Base-by-base conservation (phyloP, 129 eudicot genomes). In the Lactuca saligna region DNA sequence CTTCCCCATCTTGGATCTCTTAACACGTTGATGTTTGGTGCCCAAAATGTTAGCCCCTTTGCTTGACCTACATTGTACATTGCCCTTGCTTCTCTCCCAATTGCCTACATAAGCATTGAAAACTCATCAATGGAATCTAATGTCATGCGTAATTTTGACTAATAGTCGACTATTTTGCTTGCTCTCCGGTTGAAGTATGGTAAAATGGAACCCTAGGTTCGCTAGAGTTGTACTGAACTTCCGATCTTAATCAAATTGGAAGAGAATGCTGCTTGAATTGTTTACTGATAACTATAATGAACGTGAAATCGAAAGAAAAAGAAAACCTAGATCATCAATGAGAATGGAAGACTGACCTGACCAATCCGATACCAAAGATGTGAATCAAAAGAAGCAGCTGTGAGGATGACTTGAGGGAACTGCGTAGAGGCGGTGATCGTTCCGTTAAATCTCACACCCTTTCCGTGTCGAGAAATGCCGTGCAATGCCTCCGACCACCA, bases 401-500 rank as follows among this genome's bases (percentile, higher is more conserved):
- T 79, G 41, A 88, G 81, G 55, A 91, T 82, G 56, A 88, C 88
- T 66, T 88, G 97, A 53, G 97, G 96, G 71, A 91, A 91, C 80
- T 75, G 80, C 0, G 96, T 91, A 57, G 96, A 88, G 17, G 80
- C 82, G 7, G 50, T 61, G 12, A 87, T 41, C 2, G 75, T 72
- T 10, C 89, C 88, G 54, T 66, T 71, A 65, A 87, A 81, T 0
- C 54, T 53, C 2, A 83, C 75, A 10, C 95, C 95, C 8, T 41
- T 78, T 4, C 95, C 91, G 51, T 81, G 81, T 9, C 77, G 57
- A 17, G 89, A 80, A n/a, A 90, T 83, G 3, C 91, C 97, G 76
- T 90, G 95, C 81, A 87, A 75, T 17, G 83, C 95, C 72, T 90
- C 97, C 38, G 97, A 90, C 97, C 97, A 90, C 97, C 97, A 90